These are phyloP conservation scores for Hippophae rhamnoides DNA, from an alignment of 306 rosid species.

Conservation along the genomic window DNA sequence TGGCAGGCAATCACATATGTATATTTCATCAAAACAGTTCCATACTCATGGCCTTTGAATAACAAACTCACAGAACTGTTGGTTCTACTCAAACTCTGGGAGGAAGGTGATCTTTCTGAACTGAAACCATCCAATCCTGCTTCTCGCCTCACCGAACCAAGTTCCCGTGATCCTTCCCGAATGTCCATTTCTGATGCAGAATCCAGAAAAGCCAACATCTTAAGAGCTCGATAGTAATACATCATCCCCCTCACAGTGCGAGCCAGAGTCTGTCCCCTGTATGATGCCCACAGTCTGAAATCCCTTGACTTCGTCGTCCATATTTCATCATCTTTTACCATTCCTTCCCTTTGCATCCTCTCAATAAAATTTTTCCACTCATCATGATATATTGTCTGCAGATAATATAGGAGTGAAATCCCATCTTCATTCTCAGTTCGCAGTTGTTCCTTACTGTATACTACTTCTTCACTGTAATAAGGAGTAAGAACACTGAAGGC, in stretches of 20 bases:
- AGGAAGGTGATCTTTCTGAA: constrained; percentile 37
- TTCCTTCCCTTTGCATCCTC: constrained; percentile 85
- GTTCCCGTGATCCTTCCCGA: constrained; percentile 76
- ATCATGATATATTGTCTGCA: constrained; percentile 81
- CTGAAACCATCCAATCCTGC: constrained; percentile 28
- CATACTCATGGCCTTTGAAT: constrained; percentile 89
- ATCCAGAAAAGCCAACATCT: constrained; percentile 87
- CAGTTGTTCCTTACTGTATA: constrained; percentile 67
- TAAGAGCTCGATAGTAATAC: constrained; percentile 89
- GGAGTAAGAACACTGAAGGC: constrained; percentile 94
- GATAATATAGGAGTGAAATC: constrained; percentile 65
- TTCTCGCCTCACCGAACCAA: constrained; percentile 56
- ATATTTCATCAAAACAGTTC: constrained; percentile 87
- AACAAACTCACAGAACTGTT: constrained; percentile 52
- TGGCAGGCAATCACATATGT: constrained; percentile 95
- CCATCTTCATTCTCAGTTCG: constrained; percentile 92
- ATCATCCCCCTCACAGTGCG: constrained; percentile 99
- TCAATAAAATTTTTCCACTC: constrained; percentile 94
- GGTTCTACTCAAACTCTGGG: constrained; percentile 54
- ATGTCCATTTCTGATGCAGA: constrained; percentile 96
- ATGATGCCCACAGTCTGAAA: constrained; percentile 93
- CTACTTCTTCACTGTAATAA: constrained; percentile 79
- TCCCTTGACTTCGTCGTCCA: constrained; percentile 77
- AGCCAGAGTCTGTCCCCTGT: constrained; percentile 81
- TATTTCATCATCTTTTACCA: constrained; percentile 54